A percentile compares a stretch with the other conserved stretches of the same genome.
Evolutionary conservation across 768 basidiomycete species (phyloP).

Genomic region (Mycena galericulata): DNA sequence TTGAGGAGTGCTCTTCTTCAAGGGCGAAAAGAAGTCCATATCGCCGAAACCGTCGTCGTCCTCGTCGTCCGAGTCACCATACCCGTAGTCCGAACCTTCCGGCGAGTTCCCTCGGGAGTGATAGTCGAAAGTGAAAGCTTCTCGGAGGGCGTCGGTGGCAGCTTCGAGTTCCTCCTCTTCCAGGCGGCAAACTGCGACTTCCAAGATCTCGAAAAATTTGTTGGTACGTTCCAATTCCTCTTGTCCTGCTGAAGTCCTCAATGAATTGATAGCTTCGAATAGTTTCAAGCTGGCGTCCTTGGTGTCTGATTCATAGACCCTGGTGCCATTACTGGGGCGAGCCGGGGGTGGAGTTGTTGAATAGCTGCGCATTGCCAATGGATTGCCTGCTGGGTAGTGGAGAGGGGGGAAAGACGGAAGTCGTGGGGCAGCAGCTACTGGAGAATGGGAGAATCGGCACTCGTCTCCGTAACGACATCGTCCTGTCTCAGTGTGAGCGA

Average conservation of each 20-base stretch:
- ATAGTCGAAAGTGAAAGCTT: neutral
- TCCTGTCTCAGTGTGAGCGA: neutral
- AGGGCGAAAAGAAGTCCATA: slow-evolving; percentile 16
- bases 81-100: neutral
- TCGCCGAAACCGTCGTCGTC: slow-evolving; percentile 20
- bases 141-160: slow-evolving; percentile 1
- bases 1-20: slow-evolving; percentile 6
- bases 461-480: slow-evolving; percentile 16
- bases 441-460: slow-evolving; percentile 9
- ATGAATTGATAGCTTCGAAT: slow-evolving; percentile 16
- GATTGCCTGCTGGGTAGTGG: neutral
- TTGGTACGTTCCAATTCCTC: neutral
- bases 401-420: too few species aligned
- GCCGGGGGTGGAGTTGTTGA: neutral
- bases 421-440: neutral
- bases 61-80: slow-evolving; percentile 10
- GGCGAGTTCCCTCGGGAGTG: neutral
- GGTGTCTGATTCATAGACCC: neutral
- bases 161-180: slow-evolving; percentile 8
- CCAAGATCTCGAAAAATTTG: slow-evolving; percentile 12
- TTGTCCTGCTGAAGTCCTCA: slow-evolving; percentile 13
- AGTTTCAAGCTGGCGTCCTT: neutral
- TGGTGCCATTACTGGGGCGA: neutral
- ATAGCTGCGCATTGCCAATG: neutral
- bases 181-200: neutral